These are phyloP conservation scores for Penicillium sp. DNA, from an alignment of 2,329 filamentous ascomycete genomes.

Conservation along the genomic window DNA sequence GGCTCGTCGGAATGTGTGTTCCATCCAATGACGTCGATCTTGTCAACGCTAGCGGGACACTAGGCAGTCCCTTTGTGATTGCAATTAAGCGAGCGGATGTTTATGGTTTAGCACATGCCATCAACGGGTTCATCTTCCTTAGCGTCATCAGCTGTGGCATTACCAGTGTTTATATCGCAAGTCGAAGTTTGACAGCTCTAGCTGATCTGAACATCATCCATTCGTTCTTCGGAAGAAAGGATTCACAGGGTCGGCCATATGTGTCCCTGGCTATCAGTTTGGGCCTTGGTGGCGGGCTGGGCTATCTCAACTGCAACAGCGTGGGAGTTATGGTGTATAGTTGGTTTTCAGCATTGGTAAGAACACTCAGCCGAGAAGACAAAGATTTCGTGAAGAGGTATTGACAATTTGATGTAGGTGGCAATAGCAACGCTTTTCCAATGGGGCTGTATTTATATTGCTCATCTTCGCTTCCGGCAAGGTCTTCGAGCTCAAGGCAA, in stretches of 20 bases:
- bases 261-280: slow-evolving; percentile 29
- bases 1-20: slow-evolving; percentile 38
- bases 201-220: slow-evolving; percentile 29
- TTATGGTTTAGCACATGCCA: slow-evolving; percentile 29
- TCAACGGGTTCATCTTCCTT: slow-evolving; percentile 38
- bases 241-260: slow-evolving; percentile 29
- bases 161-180: slow-evolving; percentile 36
- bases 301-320: slow-evolving; percentile 34
- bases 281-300: slow-evolving; percentile 31
- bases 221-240: slow-evolving; percentile 23
- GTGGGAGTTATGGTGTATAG: slow-evolving; percentile 28
- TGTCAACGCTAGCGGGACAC: slow-evolving; percentile 28
- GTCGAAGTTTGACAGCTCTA: slow-evolving; percentile 33
- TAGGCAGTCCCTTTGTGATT: slow-evolving; percentile 35
- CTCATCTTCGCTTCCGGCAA: slow-evolving; percentile 28
- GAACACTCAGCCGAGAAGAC: neutral
- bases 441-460: slow-evolving; percentile 28
- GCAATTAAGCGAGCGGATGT: slow-evolving; percentile 30
- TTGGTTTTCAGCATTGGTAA: slow-evolving; percentile 34
- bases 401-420: slow-evolving; percentile 15
- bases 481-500: slow-evolving; percentile 30
- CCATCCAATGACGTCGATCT: slow-evolving; percentile 30
- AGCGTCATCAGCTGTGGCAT: slow-evolving; percentile 37
- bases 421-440: slow-evolving; percentile 33
- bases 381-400: neutral